phyloP scores from a whole-genome alignment of 257 asterid genomes.

The Solanum gracilifrons region DNA sequence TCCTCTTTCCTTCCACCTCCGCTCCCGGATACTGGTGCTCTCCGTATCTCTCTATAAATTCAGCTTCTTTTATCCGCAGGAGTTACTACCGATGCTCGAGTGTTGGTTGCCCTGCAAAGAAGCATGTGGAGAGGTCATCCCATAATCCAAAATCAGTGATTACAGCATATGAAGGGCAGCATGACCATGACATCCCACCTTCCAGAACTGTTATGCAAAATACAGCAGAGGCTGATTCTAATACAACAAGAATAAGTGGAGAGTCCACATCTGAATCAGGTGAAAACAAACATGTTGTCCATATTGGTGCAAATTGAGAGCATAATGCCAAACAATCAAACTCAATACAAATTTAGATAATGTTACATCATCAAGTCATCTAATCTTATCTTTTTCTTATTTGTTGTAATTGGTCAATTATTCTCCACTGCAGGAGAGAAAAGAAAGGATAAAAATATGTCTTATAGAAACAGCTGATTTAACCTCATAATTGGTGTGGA shows the following conservation, averaged over 20 bases:
- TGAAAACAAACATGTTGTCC: conserved; percentile 41
- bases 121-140: conserved; percentile 87
- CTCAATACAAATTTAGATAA: neutral
- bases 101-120: conserved; percentile 78
- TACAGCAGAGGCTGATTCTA: conserved; percentile 19
- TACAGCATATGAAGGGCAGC: conserved; percentile 81
- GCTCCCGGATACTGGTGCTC: neutral
- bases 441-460: neutral
- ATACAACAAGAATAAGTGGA: conserved; percentile 16
- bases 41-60: conserved; percentile 1
- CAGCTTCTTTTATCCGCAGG: conserved; percentile 28
- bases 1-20: neutral
- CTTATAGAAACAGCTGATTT: neutral
- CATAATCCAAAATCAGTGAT: conserved; percentile 62
- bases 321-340: neutral
- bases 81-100: conserved; percentile 86
- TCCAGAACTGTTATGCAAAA: conserved; percentile 33
- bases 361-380: neutral
- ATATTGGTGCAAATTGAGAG: conserved; percentile 47
- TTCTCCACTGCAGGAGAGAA: neutral
- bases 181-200: conserved; percentile 51
- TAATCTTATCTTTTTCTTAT: neutral
- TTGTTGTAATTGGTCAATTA: neutral
- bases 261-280: conserved; percentile 42
- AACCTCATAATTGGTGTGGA: neutral